Evolutionary conservation across 345 rosid genomes (phyloP), one percentile per base, ranked within the genome.

Genomic region (Microthlaspi erraticum): DNA sequence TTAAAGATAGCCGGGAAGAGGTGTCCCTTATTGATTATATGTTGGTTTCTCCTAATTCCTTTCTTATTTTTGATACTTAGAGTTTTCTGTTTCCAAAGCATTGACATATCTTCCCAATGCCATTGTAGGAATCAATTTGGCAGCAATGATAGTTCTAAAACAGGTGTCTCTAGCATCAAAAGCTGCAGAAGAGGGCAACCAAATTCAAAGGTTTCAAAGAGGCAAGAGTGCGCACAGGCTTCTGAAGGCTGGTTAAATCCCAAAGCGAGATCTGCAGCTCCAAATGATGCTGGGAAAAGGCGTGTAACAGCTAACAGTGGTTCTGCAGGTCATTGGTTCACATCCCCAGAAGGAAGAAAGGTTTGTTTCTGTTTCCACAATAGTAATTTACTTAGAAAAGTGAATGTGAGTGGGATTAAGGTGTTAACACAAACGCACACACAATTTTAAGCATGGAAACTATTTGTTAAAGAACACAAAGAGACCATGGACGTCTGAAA

Each of bases 241-340:
- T n/a, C n/a, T n/a, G n/a, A n/a, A n/a, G n/a, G n/a, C n/a, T n/a
- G n/a, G n/a, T n/a, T n/a, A n/a, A n/a, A n/a, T n/a, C n/a, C n/a
- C n/a, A n/a, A n/a, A n/a, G n/a, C 26, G 29, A 57, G 50, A 31
- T 53, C 19, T 31, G 38, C 79, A 8, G 37, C 52, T 71, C 89
- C 95, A 10, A 89, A 77, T 72, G 87, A 91, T 86, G 97, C 87
- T 66, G 91, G 91, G 19, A 93, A 84, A 85, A 81, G 91, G 58
- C 85, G 93, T 59, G 91, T 89, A 48, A 83, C 81, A 55, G 94
- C 96, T 32, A 56, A 66, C 46, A 70, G 37, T 62, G 75, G 66
- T 29, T 55, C 46, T 55, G 71, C 61, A 31, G 79, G 75, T 51
- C 93, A 71, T 54, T 93, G 98, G 98, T 86, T 77, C 70, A 91